Percentiles rank a stretch among this genome's conserved stretches.
Conservation (phyloP, 371 early-diverging fungal species). For the Capillidium heterosporum region DNA sequence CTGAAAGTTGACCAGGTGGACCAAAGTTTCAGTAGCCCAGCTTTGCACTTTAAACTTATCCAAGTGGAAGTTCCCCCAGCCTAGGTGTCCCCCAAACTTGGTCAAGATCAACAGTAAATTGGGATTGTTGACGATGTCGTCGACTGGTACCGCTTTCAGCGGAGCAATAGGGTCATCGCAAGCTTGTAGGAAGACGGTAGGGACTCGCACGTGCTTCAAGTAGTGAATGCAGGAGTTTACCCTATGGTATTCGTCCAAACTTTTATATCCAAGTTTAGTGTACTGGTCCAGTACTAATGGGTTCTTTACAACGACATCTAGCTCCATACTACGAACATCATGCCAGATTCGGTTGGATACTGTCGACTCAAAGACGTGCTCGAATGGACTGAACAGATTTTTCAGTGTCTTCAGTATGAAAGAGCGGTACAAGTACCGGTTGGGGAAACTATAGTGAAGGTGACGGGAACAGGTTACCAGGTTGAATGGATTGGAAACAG, state of each 20-base stretch:
- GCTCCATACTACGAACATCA: not conserved
- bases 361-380: too few species aligned
- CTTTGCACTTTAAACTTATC: too few species aligned
- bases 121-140: constrained; percentile 50
- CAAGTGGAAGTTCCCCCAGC: constrained; percentile 80
- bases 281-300: constrained; percentile 31
- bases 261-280: constrained; percentile 65
- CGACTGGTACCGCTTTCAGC: constrained; percentile 41
- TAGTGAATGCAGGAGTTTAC: constrained; percentile 48
- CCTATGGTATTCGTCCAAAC: constrained; percentile 68
- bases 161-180: constrained; percentile 84
- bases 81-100: constrained; percentile 80
- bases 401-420: not conserved
- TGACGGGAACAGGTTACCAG: constrained; percentile 19
- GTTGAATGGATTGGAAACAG: constrained; percentile 79
- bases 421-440: not conserved
- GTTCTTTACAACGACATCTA: not conserved
- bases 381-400: constrained; percentile 40
- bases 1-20: too few species aligned
- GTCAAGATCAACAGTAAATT: constrained; percentile 68
- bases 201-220: constrained; percentile 50
- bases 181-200: constrained; percentile 65
- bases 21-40: too few species aligned
- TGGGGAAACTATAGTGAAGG: not conserved
- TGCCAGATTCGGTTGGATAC: constrained; percentile 19